Percentiles rank a stretch among this genome's conserved stretches.
phyloP scores from a whole-genome alignment of 2,329 filamentous ascomycete genomes.

The Diaporthe longicolla region DNA sequence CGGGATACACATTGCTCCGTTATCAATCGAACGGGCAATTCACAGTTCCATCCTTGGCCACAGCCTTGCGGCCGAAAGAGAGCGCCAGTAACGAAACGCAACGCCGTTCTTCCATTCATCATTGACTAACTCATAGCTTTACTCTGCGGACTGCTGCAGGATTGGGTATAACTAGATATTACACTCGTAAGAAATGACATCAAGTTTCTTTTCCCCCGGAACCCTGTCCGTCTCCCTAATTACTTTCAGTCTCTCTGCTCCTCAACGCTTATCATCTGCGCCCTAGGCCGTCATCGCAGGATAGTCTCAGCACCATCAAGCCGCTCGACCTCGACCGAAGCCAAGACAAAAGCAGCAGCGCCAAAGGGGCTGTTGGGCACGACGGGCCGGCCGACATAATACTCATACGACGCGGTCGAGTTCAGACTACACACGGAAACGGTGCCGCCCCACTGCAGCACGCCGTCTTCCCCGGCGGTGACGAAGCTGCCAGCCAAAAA shows the following conservation, averaged over 20 bases:
- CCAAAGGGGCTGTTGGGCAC: constrained; percentile 56
- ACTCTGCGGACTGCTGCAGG: background rate
- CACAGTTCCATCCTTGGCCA: no score
- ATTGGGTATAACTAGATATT: background rate
- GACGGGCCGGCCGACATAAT: constrained; percentile 55
- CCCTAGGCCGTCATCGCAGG: rapidly evolving
- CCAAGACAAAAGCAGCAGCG: constrained; percentile 54
- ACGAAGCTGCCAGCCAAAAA: constrained; percentile 31
- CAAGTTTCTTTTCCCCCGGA: no score
- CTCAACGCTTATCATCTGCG: no score
- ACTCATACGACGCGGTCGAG: constrained; percentile 57
- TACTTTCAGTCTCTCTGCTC: no score
- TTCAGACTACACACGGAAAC: constrained; percentile 58
- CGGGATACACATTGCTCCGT: background rate
- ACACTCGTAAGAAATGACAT: no score
- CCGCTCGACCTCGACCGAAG: constrained; percentile 55
- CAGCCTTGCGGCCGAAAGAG: background rate
- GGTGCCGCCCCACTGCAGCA: constrained; percentile 53
- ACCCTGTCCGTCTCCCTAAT: no score
- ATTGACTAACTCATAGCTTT: background rate
- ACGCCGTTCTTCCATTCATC: background rate
- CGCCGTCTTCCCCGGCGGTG: constrained; percentile 11
- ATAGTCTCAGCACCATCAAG: background rate
- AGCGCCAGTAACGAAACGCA: background rate
- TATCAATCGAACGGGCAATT: background rate